Conservation (phyloP, 768 basidiomycete species). For the Psilocybe cubensis region DNA sequence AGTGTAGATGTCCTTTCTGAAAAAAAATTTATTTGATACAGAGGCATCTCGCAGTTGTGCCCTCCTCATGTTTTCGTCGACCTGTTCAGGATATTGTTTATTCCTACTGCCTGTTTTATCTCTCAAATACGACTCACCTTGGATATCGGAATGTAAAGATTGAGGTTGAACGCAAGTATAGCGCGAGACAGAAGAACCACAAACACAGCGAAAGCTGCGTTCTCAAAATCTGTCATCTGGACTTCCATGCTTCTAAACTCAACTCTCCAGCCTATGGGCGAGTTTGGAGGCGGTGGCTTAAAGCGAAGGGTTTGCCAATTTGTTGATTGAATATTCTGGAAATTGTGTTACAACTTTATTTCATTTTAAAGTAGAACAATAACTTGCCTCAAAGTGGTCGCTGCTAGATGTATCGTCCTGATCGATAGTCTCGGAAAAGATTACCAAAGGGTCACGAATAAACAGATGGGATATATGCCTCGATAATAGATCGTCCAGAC, state of each 20-base stretch:
- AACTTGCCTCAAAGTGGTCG: constrained; percentile 91
- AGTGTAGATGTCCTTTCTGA: constrained; percentile 85
- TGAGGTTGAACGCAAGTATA: constrained; percentile 88
- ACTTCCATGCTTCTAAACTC: constrained; percentile 99
- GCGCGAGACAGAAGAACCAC: constrained; percentile 93
- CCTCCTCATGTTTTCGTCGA: constrained; percentile 94
- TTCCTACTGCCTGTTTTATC: not conserved
- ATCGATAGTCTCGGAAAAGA: constrained; percentile 92
- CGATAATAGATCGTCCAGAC: constrained; percentile 84
- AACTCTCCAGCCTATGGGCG: constrained; percentile 95
- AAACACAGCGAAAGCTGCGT: constrained; percentile 95
- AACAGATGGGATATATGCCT: constrained; percentile 95
- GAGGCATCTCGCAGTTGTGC: constrained; percentile 88
- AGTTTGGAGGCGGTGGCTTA: constrained; percentile 95
- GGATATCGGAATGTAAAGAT: constrained; percentile 96
- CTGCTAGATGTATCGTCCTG: constrained; percentile 87
- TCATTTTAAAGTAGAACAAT: not conserved
- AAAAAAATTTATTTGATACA: constrained; percentile 77
- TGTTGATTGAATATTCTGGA: constrained; percentile 95
- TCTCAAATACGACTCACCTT: constrained; percentile 55
- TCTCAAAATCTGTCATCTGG: constrained; percentile 98
- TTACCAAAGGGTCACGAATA: constrained; percentile 95
- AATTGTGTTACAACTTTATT: not conserved
- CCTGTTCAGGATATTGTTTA: constrained; percentile 48
- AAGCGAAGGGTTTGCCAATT: constrained; percentile 99